phyloP scores from a whole-genome alignment of 192 early-diverging fungal species.

The Geranomyces variabilis region DNA sequence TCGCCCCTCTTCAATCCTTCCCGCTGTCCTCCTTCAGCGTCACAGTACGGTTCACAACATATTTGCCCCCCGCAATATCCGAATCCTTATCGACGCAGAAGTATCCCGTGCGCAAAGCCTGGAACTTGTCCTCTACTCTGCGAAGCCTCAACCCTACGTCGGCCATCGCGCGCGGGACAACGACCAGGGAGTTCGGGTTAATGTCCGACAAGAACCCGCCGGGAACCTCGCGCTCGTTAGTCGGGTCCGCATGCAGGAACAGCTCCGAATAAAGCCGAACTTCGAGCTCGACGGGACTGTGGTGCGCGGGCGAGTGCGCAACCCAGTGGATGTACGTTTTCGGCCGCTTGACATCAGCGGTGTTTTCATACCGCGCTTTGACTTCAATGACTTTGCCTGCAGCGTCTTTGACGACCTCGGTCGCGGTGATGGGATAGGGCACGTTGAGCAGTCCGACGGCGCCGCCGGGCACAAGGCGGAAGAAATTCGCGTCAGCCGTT shows the following conservation, averaged over 20 bases:
- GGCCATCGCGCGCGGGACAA: slow-evolving; percentile 71
- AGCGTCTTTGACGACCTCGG: slow-evolving; percentile 73
- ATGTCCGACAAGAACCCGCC: slow-evolving; percentile 92
- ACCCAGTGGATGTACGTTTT: slow-evolving; percentile 99
- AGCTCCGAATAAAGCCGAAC: slow-evolving; percentile 83
- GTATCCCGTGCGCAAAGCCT: slow-evolving; percentile 96
- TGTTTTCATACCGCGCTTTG: slow-evolving; percentile 79
- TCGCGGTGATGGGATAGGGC: slow-evolving; percentile 85
- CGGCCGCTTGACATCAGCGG: slow-evolving; percentile 70
- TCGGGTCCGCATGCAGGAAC: slow-evolving; percentile 89
- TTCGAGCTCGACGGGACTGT: slow-evolving; percentile 85
- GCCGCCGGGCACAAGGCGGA: slow-evolving; percentile 90
- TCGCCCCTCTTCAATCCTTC: slow-evolving; percentile 42
- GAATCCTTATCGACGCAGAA: slow-evolving; percentile 96
- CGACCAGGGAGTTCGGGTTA: slow-evolving; percentile 73
- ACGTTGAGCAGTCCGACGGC: slow-evolving; percentile 92
- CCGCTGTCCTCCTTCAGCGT: slow-evolving; percentile 56
- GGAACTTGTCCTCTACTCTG: slow-evolving; percentile 88
- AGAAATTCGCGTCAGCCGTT: slow-evolving; percentile 91
- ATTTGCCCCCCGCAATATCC: slow-evolving; percentile 59
- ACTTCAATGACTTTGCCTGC: slow-evolving; percentile 84
- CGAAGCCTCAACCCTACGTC: slow-evolving; percentile 82
- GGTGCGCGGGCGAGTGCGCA: slow-evolving; percentile 78
- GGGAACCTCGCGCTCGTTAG: slow-evolving; percentile 75
- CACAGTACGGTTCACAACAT: slow-evolving; percentile 62